Evolutionary conservation across 2,329 filamentous ascomycete genomes (phyloP).

Genomic region (Neurospora crassa): DNA sequence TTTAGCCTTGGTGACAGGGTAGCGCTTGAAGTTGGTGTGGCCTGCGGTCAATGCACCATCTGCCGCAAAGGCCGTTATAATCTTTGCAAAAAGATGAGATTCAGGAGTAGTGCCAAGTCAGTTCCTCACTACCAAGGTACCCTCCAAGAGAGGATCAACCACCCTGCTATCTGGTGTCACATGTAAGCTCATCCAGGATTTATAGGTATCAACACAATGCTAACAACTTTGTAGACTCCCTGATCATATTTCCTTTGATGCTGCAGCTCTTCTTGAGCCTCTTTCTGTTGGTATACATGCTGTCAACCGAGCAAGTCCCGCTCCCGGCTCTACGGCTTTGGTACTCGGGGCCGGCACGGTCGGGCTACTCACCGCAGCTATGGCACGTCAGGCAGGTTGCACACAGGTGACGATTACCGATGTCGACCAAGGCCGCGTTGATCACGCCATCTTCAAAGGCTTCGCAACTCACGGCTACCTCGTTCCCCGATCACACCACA

Average conservation of each 20-base stretch:
- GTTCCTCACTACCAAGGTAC: slow-evolving; percentile 56
- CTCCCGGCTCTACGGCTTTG: slow-evolving; percentile 46
- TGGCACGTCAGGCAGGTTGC: slow-evolving; percentile 52
- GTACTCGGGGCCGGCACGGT: slow-evolving; percentile 57
- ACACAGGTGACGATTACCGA: slow-evolving; percentile 51
- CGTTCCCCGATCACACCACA: slow-evolving; percentile 34
- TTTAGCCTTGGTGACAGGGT: slow-evolving; percentile 48
- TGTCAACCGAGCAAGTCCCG: slow-evolving; percentile 43
- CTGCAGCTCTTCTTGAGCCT: slow-evolving; percentile 51
- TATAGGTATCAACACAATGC: background rate
- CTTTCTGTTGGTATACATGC: slow-evolving; percentile 54
- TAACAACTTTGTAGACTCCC: slow-evolving; percentile 37
- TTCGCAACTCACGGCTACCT: slow-evolving; percentile 52
- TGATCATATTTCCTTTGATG: slow-evolving; percentile 46
- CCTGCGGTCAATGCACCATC: slow-evolving; percentile 40
- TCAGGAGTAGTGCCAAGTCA: slow-evolving; percentile 52
- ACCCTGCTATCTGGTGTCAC: slow-evolving; percentile 52
- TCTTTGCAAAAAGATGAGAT: slow-evolving; percentile 51
- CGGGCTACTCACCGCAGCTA: slow-evolving; percentile 52
- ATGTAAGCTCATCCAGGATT: slow-evolving; percentile 34
- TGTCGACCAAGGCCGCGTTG: slow-evolving; percentile 47
- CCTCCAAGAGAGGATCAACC: slow-evolving; percentile 52
- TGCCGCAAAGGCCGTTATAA: slow-evolving; percentile 50
- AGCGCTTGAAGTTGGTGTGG: slow-evolving; percentile 47
- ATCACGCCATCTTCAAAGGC: slow-evolving; percentile 47